phyloP scores from a whole-genome alignment of 2,329 filamentous ascomycete species.

The Endoconidiophora polonica region DNA sequence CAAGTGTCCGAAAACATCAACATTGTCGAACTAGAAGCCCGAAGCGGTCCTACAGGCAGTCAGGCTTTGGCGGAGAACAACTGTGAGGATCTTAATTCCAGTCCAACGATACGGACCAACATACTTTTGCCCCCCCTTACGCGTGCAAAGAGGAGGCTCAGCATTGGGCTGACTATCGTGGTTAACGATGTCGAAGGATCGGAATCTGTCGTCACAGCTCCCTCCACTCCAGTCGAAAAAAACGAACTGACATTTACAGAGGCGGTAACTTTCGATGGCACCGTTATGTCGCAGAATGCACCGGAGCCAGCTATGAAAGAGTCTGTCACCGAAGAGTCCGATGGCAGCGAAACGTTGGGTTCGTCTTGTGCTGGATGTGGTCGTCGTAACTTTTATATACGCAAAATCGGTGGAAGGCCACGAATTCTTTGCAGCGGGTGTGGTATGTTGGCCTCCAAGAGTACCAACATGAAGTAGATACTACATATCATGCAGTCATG shows the following conservation, averaged over 20 bases:
- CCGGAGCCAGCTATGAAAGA: too few species aligned
- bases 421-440: slow-evolving; percentile 3
- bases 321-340: background rate
- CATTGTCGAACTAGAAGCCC: too few species aligned
- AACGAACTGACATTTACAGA: too few species aligned
- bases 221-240: too few species aligned
- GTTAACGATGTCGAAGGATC: background rate
- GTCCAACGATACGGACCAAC: too few species aligned
- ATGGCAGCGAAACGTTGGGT: background rate
- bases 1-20: background rate
- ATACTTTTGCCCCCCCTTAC: background rate
- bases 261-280: background rate
- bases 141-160: background rate
- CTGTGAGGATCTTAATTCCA: too few species aligned
- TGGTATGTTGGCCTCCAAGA: slow-evolving; percentile 1
- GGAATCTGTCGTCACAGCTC: too few species aligned
- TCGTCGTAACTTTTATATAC: slow-evolving; percentile 3
- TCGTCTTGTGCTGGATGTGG: slow-evolving; percentile 6
- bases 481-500: too few species aligned
- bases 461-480: too few species aligned
- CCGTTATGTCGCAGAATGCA: background rate
- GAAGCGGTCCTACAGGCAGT: background rate
- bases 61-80: too few species aligned
- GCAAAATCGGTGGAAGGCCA: slow-evolving; percentile 2
- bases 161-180: background rate